A percentile compares a stretch with the other conserved stretches of the same genome.
Evolutionary conservation across 257 asterid genomes (phyloP).

Genomic region (Buddleja alternifolia): DNA sequence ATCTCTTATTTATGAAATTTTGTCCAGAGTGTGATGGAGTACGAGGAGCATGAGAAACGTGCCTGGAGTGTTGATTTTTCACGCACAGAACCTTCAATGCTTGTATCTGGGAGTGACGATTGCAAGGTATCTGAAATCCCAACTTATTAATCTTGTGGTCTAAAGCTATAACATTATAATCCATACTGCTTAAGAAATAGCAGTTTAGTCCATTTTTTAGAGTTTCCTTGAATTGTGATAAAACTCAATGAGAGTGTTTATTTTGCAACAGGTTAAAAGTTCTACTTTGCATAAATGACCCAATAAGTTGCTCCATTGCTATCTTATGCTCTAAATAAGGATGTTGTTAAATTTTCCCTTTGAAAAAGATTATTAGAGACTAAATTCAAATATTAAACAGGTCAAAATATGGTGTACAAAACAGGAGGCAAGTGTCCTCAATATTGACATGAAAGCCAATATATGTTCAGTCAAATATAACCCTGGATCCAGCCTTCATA

Average conservation of each 20-base stretch:
- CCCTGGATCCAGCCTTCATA: constrained; percentile 78
- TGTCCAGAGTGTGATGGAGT: constrained; percentile 84
- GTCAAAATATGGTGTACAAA: constrained; percentile 89
- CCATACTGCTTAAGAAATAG: not conserved
- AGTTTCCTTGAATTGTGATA: not conserved
- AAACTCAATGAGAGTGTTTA: not conserved
- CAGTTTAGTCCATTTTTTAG: too few species aligned
- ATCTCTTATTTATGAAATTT: constrained; percentile 14
- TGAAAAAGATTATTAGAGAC: not conserved
- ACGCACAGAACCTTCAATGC: constrained; percentile 80
- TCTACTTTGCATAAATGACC: not conserved
- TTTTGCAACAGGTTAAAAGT: not conserved
- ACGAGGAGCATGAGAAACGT: constrained; percentile 92
- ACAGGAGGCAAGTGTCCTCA: constrained; percentile 82
- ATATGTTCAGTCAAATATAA: constrained; percentile 90
- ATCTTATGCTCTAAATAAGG: not conserved
- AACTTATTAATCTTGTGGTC: not conserved
- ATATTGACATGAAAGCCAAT: constrained; percentile 90
- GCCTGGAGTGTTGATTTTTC: constrained; percentile 98
- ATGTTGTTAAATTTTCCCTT: too few species aligned
- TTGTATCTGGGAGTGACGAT: constrained; percentile 90
- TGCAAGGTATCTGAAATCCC: constrained; percentile 64
- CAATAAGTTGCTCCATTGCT: not conserved
- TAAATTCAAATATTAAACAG: constrained; percentile 45
- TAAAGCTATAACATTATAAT: too few species aligned